phyloP scores from a whole-genome alignment of 192 early-diverging fungal species.

The Coemansia sp. region DNA sequence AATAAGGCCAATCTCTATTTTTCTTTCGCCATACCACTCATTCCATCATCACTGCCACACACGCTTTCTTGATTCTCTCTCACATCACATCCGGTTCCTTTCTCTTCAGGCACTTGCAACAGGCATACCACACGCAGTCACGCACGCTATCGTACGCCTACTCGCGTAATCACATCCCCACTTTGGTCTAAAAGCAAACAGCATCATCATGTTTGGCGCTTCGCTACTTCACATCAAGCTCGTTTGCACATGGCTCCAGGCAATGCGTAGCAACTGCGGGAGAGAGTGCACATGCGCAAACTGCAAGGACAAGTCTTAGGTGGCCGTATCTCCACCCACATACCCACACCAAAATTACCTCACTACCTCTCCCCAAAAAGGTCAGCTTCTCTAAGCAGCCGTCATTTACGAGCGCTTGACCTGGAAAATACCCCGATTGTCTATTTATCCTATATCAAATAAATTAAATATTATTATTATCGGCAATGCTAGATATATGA shows the following conservation, averaged over 20 bases:
- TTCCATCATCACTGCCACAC: neutral
- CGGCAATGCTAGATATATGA: no score
- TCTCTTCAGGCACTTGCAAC: slow-evolving; percentile 1
- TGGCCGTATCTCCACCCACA: neutral
- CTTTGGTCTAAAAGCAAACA: neutral
- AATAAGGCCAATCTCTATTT: neutral
- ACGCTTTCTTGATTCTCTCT: neutral
- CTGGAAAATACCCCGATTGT: neutral
- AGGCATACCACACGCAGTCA: neutral
- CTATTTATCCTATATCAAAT: neutral
- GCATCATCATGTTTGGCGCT: neutral
- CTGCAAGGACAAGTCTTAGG: slow-evolving; percentile 30
- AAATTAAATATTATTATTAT: neutral
- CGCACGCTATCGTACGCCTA: neutral
- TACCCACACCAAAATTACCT: neutral
- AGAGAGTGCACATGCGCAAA: slow-evolving; percentile 49
- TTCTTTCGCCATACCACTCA: slow-evolving; percentile 4
- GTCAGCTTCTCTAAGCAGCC: neutral
- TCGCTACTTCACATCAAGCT: slow-evolving; percentile 14
- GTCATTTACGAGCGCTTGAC: neutral
- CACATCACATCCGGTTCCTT: neutral
- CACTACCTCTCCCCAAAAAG: neutral
- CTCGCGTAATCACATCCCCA: neutral
- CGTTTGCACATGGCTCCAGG: slow-evolving; percentile 23
- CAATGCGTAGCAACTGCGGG: slow-evolving; percentile 29